phyloP scores from a whole-genome alignment of 805 yeast genomes.

The Saccharomycopsis sp. region DNA sequence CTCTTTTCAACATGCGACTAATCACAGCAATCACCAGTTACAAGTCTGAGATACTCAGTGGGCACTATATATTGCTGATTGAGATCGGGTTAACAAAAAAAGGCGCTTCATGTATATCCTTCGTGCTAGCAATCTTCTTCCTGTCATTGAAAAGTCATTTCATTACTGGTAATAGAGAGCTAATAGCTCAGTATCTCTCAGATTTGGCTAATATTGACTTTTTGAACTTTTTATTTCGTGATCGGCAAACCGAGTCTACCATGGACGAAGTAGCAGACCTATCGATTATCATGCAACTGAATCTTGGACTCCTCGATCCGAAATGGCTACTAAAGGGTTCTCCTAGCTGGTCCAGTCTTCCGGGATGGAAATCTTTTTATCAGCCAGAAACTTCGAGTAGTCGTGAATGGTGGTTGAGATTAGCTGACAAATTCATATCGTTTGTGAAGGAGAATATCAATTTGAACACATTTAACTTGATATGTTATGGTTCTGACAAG shows the following conservation, averaged over 20 bases:
- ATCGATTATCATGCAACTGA: slow-evolving; percentile 35
- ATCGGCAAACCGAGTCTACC: slow-evolving; percentile 29
- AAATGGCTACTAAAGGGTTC: slow-evolving; percentile 40
- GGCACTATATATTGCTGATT: slow-evolving; percentile 38
- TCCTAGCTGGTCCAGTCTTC: slow-evolving; percentile 27
- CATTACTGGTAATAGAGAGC: slow-evolving; percentile 19
- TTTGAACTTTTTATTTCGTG: slow-evolving; percentile 39
- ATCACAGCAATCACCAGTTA: slow-evolving; percentile 37
- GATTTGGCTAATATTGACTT: slow-evolving; percentile 43
- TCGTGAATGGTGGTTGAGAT: slow-evolving; percentile 37
- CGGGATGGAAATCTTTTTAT: slow-evolving; percentile 23
- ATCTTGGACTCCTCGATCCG: slow-evolving; percentile 28
- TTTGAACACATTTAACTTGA: slow-evolving; percentile 29
- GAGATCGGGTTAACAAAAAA: slow-evolving; percentile 42
- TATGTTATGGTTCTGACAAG: slow-evolving; percentile 29
- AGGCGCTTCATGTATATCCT: slow-evolving; percentile 36
- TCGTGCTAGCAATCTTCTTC: slow-evolving; percentile 33
- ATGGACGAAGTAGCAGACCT: slow-evolving; percentile 43
- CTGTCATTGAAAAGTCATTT: slow-evolving; percentile 21
- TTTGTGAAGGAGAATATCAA: slow-evolving; percentile 30
- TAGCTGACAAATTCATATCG: slow-evolving; percentile 32
- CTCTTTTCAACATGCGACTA: slow-evolving; percentile 30
- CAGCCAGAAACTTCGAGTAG: slow-evolving; percentile 28
- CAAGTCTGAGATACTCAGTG: slow-evolving; percentile 32
- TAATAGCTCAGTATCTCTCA: slow-evolving; percentile 36